A percentile compares a stretch with the other conserved stretches of the same genome.
phyloP scores from a whole-genome alignment of 2,329 filamentous ascomycete species.

The Epicoccum nigrum region DNA sequence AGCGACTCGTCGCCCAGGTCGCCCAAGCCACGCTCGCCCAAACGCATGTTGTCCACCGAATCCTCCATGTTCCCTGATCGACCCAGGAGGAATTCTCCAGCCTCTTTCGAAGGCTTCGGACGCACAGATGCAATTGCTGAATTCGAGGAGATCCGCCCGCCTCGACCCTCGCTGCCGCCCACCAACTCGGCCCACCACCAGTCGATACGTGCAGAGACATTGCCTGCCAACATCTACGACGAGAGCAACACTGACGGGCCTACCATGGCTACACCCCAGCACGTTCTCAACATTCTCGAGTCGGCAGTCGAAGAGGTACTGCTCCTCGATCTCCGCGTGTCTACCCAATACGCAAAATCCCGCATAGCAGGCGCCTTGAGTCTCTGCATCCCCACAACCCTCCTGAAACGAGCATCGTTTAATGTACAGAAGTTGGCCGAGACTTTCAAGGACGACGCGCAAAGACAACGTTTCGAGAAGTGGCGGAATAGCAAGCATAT shows the following conservation, averaged over 20 bases:
- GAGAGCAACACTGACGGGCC: conserved; percentile 41
- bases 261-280: conserved; percentile 55
- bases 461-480: conserved; percentile 73
- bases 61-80: conserved; percentile 50
- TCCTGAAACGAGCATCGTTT: conserved; percentile 89
- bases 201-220: conserved; percentile 53
- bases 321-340: conserved; percentile 84
- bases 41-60: conserved; percentile 56
- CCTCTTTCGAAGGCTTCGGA: conserved; percentile 49
- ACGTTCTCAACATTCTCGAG: conserved; percentile 56
- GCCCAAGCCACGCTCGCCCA: conserved; percentile 53
- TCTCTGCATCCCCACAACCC: conserved; percentile 91
- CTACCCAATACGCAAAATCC: conserved; percentile 77
- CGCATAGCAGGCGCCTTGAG: conserved; percentile 84
- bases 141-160: conserved; percentile 41
- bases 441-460: conserved; percentile 76
- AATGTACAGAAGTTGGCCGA: conserved; percentile 85
- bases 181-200: conserved; percentile 23
- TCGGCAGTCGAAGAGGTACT: conserved; percentile 63
- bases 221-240: conserved; percentile 45
- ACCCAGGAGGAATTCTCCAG: conserved; percentile 56
- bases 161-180: conserved; percentile 42
- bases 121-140: conserved; percentile 44
- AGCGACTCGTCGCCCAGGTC: conserved; percentile 13
- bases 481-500: conserved; percentile 80